A percentile compares a stretch with the other conserved stretches of the same genome.
These are phyloP conservation scores for Chlorella vulgaris DNA, from an alignment of 139 green algal genomes.

Conservation along the genomic window DNA sequence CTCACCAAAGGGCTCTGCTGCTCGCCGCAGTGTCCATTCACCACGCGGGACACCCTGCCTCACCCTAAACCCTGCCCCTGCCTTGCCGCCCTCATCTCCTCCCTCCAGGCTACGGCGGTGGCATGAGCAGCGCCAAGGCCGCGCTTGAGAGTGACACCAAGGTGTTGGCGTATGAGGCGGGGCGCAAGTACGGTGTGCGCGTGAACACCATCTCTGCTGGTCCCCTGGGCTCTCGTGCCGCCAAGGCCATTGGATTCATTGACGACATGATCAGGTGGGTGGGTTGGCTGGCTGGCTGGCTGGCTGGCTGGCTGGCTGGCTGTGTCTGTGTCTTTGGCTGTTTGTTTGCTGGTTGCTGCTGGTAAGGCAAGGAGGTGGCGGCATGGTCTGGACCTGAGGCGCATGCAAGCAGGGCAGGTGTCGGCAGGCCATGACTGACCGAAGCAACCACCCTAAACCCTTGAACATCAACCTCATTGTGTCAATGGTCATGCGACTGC, in stretches of 20 bases:
- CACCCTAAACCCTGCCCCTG: neutral
- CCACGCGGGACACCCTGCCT: no score
- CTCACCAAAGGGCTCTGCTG: no score
- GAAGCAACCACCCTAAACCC: no score
- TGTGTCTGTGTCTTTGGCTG: neutral
- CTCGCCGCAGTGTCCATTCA: no score
- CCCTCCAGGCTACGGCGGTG: constrained; percentile 90
- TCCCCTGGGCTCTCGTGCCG: constrained; percentile 91
- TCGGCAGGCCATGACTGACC: no score
- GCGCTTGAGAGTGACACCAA: constrained; percentile 95
- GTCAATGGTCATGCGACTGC: constrained; percentile 66
- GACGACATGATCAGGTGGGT: constrained; percentile 98
- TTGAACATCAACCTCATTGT: no score
- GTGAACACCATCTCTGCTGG: constrained; percentile 91
- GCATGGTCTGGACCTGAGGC: neutral
- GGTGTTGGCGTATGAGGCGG: constrained; percentile 98
- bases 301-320: neutral
- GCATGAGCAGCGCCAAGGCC: constrained; percentile 97
- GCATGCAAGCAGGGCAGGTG: no score
- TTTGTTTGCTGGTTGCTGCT: neutral
- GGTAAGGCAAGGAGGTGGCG: neutral
- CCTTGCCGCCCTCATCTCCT: neutral
- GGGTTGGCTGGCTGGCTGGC: neutral
- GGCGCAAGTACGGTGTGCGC: constrained; percentile 88
- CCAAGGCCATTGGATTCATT: constrained; percentile 99